Evolutionary conservation across 2,329 filamentous ascomycete genomes (phyloP).

Genomic region (Diaporthe batatas): DNA sequence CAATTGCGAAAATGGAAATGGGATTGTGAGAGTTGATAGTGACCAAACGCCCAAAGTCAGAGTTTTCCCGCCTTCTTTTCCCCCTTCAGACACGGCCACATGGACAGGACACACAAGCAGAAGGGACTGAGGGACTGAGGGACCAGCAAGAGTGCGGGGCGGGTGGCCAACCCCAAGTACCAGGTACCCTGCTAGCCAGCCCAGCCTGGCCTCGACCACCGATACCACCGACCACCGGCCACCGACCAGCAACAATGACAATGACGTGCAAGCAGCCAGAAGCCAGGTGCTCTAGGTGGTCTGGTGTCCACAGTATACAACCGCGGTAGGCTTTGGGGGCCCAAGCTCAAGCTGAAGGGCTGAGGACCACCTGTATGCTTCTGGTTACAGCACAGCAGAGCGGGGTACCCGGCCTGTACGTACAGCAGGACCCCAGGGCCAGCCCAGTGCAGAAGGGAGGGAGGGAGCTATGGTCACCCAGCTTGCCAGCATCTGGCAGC

Average conservation of each 20-base stretch:
- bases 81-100: not conserved
- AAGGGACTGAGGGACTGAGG: not conserved
- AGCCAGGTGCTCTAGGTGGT: not conserved
- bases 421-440: too few relatives aligned
- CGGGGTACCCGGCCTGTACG: conserved; percentile 11
- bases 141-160: conserved; percentile 2
- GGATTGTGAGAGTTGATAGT: conserved; percentile 35
- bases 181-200: not conserved
- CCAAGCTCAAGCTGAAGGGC: not conserved
- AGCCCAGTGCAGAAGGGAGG: not conserved
- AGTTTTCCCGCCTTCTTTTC: conserved; percentile 36
- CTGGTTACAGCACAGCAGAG: not conserved
- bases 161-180: not conserved
- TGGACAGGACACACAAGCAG: not conserved
- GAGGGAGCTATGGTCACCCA: conserved; percentile 27
- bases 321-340: too few relatives aligned
- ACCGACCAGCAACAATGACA: conserved; percentile 11
- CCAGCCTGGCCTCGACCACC: not conserved
- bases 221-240: not conserved
- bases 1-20: not conserved
- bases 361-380: not conserved
- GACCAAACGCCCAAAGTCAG: conserved; percentile 31
- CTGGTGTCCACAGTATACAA: too few relatives aligned
- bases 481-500: not conserved
- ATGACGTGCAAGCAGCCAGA: conserved; percentile 27